A percentile compares a stretch with the other conserved stretches of the same genome.
phyloP scores from a whole-genome alignment of 148 eudicot species.

The Camellia japonica region DNA sequence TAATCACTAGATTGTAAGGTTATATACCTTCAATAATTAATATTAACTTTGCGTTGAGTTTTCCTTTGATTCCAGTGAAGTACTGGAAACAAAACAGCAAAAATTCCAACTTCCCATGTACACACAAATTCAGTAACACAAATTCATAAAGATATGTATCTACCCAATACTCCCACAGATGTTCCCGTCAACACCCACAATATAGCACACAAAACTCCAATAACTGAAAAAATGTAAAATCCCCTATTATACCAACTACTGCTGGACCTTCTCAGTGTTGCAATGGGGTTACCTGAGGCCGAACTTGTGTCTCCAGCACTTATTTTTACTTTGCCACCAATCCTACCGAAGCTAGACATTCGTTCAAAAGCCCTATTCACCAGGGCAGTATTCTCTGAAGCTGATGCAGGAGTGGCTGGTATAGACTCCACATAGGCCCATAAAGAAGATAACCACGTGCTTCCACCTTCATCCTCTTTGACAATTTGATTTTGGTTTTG shows the following conservation, averaged over 20 bases:
- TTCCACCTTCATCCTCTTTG: constrained; percentile 32
- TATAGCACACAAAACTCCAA: constrained; percentile 59
- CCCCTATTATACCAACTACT: constrained; percentile 34
- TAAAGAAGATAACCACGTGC: constrained; percentile 58
- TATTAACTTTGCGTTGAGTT: neutral
- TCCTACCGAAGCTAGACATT: constrained; percentile 72
- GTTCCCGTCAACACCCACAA: constrained; percentile 52
- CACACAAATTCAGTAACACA: neutral
- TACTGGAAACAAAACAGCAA: neutral
- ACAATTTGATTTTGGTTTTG: constrained; percentile 36
- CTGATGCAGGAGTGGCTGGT: constrained; percentile 92
- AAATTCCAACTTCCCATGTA: constrained; percentile 4
- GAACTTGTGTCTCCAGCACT: constrained; percentile 30
- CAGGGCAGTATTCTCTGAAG: constrained; percentile 70
- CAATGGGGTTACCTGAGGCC: constrained; percentile 34
- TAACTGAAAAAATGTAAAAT: constrained; percentile 42
- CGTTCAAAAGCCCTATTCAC: constrained; percentile 69
- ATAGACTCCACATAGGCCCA: constrained; percentile 89
- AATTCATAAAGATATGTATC: constrained; percentile 29
- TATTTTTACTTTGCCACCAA: constrained; percentile 42
- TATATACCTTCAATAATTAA: neutral
- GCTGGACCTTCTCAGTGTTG: constrained; percentile 25
- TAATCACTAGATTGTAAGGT: neutral
- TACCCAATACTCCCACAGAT: constrained; percentile 27
- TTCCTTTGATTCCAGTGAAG: constrained; percentile 9